These are phyloP conservation scores for Diplodia corticola DNA, from an alignment of 2,329 filamentous ascomycete genomes.

Conservation along the genomic window DNA sequence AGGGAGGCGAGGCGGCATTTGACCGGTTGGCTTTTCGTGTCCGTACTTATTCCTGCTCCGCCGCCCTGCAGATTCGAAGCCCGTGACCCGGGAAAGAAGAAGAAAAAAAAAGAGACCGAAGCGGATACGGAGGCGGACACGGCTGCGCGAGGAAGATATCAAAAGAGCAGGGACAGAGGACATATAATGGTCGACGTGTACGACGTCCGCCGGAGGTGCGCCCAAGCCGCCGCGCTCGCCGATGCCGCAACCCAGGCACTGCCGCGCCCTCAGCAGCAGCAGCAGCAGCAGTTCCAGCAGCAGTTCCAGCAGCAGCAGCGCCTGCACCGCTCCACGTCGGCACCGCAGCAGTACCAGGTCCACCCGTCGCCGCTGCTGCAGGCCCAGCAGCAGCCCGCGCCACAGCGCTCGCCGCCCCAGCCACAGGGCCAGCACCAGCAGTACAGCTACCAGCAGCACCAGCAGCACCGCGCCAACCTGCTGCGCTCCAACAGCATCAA, in stretches of 20 bases:
- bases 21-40: neutral
- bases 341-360: neutral
- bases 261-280: neutral
- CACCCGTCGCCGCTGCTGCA: neutral
- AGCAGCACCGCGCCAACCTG: neutral
- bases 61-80: neutral
- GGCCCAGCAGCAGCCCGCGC: neutral
- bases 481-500: neutral
- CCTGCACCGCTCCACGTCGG: neutral
- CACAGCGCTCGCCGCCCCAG: neutral
- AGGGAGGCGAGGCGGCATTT: neutral
- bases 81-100: neutral
- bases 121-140: neutral
- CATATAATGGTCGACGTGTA: constrained; percentile 9
- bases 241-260: neutral
- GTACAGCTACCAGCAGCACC: neutral
- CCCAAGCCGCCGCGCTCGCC: neutral
- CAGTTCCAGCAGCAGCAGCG: neutral
- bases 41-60: neutral
- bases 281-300: neutral
- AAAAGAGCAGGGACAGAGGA: neutral
- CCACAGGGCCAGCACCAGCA: neutral
- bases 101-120: neutral
- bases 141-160: neutral
- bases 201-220: constrained; percentile 14